Conservation (phyloP, 192 early-diverging fungal species). For the Diversispora eburnea region DNA sequence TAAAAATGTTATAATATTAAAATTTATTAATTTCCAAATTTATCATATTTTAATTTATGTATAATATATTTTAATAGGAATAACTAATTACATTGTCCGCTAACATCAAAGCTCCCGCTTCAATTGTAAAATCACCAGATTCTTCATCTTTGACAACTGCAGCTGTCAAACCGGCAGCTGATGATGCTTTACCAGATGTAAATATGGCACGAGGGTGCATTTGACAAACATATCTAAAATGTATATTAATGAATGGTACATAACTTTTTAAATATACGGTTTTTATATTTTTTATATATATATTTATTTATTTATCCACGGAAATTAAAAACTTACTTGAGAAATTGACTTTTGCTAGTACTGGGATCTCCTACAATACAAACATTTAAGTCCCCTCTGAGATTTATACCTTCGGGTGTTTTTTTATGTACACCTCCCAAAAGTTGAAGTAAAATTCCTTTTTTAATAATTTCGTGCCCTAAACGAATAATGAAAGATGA, state of each 20-base stretch:
- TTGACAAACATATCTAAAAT: slow-evolving; percentile 73
- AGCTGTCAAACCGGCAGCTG: slow-evolving; percentile 94
- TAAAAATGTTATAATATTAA: not conserved
- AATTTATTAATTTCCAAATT: not conserved
- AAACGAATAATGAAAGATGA: not conserved
- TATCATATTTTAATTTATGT: not conserved
- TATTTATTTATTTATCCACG: no score
- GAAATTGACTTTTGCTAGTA: slow-evolving; percentile 92
- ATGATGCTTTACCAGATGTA: slow-evolving; percentile 94
- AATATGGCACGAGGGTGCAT: slow-evolving; percentile 93
- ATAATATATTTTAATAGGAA: not conserved
- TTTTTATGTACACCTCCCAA: slow-evolving; percentile 94
- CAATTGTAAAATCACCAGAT: slow-evolving; percentile 95
- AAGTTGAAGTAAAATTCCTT: slow-evolving; percentile 89
- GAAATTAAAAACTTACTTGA: slow-evolving; percentile 58
- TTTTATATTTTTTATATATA: not conserved
- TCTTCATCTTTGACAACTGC: slow-evolving; percentile 95
- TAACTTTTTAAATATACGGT: not conserved
- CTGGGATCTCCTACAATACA: slow-evolving; percentile 95
- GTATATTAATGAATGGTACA: not conserved
- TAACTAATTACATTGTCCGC: slow-evolving; percentile 79
- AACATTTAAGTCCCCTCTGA: slow-evolving; percentile 97
- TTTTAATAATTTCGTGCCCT: slow-evolving; percentile 93
- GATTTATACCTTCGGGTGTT: slow-evolving; percentile 87
- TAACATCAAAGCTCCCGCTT: slow-evolving; percentile 96